Evolutionary conservation across 176 grass and related monocot species (phyloP), one percentile per base, ranked within the genome.

Genomic region (Juncus inflexus): DNA sequence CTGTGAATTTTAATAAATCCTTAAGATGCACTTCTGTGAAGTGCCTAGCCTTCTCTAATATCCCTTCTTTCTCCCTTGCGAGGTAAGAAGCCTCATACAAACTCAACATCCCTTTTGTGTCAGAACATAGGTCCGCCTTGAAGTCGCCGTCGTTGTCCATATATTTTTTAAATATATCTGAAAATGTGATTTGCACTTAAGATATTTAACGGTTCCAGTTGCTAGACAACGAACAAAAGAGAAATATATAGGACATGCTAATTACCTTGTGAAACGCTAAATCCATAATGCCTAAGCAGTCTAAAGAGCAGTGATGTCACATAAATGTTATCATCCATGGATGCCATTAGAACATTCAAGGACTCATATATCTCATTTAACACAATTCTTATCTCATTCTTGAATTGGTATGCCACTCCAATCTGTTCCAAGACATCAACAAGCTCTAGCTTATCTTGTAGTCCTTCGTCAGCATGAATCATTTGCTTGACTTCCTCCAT

Each of bases 381-480:
- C 7, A 62, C 42, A 4, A 4, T 3, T 12, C 55, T 60, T 12
- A 68, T 77, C 53, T 67, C 62, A 8, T 77, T 52, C 39, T 69
- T 77, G 53, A 77, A 77, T 12, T 77, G 74, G 51, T 77, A 69
- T 58, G 74, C 64, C 36, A 77, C 39, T 51, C 74, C 74, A 15
- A 77, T 62, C 16, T 77, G 74, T 42, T 52, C 35, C 2, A 54
- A 12, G 7, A 39, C 12, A 52, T 67, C 45, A 52, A 68, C 49
- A 39, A 68, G 65, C 45, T 68, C 65, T 68, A 68, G n/a, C 52
- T 68, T 68, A 39, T 54, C 45, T n/a, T 16, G 12, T 11, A 68
- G 65, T 19, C 4, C 5, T 36, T 68, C 65, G 50, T 68, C 65
- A 45, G 49, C 57, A 7, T 61, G 47, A 39, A 66, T 50, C 50